These are phyloP conservation scores for Melanomma pulvis-pyrius DNA, from an alignment of 495 filamentous ascomycete genomes.

Conservation along the genomic window DNA sequence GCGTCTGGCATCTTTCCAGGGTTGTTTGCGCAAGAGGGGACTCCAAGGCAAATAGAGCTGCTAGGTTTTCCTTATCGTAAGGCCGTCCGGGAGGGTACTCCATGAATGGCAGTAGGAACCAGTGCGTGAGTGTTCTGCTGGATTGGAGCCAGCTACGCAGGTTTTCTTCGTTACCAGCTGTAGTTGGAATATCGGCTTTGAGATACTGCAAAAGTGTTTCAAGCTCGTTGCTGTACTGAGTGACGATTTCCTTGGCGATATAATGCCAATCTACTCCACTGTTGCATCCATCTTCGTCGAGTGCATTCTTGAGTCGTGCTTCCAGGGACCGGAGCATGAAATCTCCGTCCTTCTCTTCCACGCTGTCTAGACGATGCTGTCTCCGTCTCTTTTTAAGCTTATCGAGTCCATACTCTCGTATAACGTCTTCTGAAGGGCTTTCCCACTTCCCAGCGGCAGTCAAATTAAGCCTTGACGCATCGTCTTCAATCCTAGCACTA, in stretches of 20 bases:
- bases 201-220: conserved; percentile 1
- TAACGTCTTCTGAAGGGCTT: conserved; percentile 8
- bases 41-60: conserved; percentile 10
- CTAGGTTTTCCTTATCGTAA: conserved; percentile 10
- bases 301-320: conserved; percentile 30
- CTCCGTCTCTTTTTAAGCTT: conserved; percentile 39
- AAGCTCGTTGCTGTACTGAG: neutral
- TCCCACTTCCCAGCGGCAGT: conserved; percentile 39
- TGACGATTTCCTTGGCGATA: conserved; percentile 27
- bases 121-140: conserved; percentile 19
- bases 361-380: conserved; percentile 38
- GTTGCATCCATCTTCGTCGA: conserved; percentile 20
- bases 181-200: neutral
- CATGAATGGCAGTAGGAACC: conserved; percentile 23
- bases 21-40: conserved; percentile 9
- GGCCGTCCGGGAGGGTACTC: conserved; percentile 24
- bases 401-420: conserved; percentile 25
- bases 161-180: neutral
- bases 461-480: conserved; percentile 37
- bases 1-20: conserved; percentile 33
- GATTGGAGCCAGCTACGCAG: neutral
- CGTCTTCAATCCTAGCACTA: conserved; percentile 27
- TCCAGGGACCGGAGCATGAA: conserved; percentile 38
- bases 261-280: conserved; percentile 43
- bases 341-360: conserved; percentile 38